A percentile compares a stretch with the other conserved stretches of the same genome.
Evolutionary conservation across 2,329 filamentous ascomycete species (phyloP).

Genomic region (Dryadomyces quercivorus): DNA sequence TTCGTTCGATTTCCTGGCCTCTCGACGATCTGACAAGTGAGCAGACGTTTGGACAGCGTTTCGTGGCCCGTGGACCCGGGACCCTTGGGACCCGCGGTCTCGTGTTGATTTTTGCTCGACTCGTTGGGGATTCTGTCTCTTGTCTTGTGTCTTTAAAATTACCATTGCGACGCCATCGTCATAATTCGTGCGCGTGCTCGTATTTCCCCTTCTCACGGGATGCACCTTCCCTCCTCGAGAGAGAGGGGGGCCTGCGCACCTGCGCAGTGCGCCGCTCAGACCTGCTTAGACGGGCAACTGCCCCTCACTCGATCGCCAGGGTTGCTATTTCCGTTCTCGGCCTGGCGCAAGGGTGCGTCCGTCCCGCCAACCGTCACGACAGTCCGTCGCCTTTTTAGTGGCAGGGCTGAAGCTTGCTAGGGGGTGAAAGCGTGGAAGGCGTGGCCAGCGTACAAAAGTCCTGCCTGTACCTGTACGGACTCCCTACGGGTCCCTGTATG

Average conservation of each 20-base stretch:
- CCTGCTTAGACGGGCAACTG: too few species aligned
- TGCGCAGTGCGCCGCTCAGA: too few species aligned
- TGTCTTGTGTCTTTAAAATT: neutral
- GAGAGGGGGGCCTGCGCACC: too few species aligned
- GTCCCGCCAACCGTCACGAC: neutral
- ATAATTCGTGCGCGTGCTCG: neutral
- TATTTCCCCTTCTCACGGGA: neutral
- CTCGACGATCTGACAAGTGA: neutral
- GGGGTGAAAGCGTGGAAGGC: neutral
- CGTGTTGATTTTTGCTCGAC: neutral
- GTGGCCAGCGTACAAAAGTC: too few species aligned
- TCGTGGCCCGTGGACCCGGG: neutral
- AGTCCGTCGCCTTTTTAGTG: neutral
- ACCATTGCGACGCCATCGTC: neutral
- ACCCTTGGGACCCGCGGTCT: neutral
- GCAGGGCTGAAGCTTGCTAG: neutral
- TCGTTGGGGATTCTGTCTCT: neutral
- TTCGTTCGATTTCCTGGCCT: too few species aligned
- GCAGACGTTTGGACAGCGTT: neutral
- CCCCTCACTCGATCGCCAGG: neutral
- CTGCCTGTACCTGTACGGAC: too few species aligned
- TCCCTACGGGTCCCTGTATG: too few species aligned
- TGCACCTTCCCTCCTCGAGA: too few species aligned
- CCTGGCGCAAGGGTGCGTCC: constrained; percentile 3
- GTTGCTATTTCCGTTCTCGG: constrained; percentile 3